phyloP scores from a whole-genome alignment of 768 basidiomycete species.

The Phaffia australis region DNA sequence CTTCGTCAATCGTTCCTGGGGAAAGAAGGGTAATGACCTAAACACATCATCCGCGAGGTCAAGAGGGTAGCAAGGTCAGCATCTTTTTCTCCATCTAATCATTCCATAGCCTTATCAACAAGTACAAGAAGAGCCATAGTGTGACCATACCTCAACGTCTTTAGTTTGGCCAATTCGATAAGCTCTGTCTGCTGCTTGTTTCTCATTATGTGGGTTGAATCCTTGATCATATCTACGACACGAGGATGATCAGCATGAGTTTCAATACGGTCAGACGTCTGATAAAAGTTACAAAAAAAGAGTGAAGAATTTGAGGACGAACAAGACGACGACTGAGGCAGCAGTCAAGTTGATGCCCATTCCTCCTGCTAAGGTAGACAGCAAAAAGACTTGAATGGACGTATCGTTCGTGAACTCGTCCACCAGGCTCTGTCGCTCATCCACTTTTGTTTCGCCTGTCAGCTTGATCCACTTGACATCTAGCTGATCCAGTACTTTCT shows the following conservation, averaged over 20 bases:
- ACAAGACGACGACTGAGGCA: slow-evolving; percentile 87
- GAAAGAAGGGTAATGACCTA: slow-evolving; percentile 22
- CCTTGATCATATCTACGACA: slow-evolving; percentile 68
- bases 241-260: background rate
- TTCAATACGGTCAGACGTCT: background rate
- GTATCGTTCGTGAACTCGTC: slow-evolving; percentile 90
- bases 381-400: slow-evolving; percentile 73
- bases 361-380: slow-evolving; percentile 74
- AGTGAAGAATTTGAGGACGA: background rate
- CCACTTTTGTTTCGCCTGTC: slow-evolving; percentile 87
- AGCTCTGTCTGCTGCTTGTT: slow-evolving; percentile 92
- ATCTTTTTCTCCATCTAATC: background rate
- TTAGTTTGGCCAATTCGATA: slow-evolving; percentile 88
- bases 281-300: background rate
- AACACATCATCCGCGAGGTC: too few species aligned
- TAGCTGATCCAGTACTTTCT: slow-evolving; percentile 63
- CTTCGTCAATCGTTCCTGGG: slow-evolving; percentile 50
- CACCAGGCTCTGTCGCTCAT: slow-evolving; percentile 81
- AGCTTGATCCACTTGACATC: slow-evolving; percentile 66
- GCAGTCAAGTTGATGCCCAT: slow-evolving; percentile 82
- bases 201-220: slow-evolving; percentile 86
- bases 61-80: background rate
- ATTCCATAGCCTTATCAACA: background rate
- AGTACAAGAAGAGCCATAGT: background rate
- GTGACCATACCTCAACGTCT: slow-evolving; percentile 26